Evolutionary conservation across 805 yeast species (phyloP).

Genomic region (Pichia membranifaciens): DNA sequence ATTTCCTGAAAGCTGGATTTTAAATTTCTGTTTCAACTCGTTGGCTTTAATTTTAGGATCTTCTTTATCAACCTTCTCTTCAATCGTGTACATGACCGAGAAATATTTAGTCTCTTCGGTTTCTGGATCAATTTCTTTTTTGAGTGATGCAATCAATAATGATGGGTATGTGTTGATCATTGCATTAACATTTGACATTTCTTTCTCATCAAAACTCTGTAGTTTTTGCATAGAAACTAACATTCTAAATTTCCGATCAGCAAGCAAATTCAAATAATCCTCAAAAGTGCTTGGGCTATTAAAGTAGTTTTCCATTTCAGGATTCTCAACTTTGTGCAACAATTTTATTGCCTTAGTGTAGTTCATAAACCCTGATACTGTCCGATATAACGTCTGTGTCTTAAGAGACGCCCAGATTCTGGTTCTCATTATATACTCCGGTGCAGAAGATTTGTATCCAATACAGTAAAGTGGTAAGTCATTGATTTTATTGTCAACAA

Average conservation of each 20-base stretch:
- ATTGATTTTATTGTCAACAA: conserved; percentile 39
- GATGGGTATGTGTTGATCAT: conserved; percentile 71
- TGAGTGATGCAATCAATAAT: conserved; percentile 48
- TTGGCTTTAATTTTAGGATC: conserved; percentile 22
- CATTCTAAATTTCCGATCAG: conserved; percentile 72
- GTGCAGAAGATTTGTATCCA: conserved; percentile 65
- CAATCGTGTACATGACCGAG: conserved; percentile 66
- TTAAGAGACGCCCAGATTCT: conserved; percentile 84
- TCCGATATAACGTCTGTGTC: conserved; percentile 77
- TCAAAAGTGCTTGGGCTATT: conserved; percentile 42
- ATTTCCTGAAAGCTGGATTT: conserved; percentile 80
- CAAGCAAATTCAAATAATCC: conserved; percentile 66
- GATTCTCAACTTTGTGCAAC: conserved; percentile 61
- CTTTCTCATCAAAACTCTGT: conserved; percentile 57
- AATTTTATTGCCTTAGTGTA: conserved; percentile 68
- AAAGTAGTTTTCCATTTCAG: conserved; percentile 40
- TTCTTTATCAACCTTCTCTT: conserved; percentile 42
- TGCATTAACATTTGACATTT: conserved; percentile 60
- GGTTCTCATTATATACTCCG: conserved; percentile 62
- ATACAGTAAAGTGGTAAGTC: conserved; percentile 67
- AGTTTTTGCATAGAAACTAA: conserved; percentile 85
- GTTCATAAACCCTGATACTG: conserved; percentile 79
- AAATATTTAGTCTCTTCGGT: conserved; percentile 40
- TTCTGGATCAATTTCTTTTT: conserved; percentile 39
- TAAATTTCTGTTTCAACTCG: conserved; percentile 44